Evolutionary conservation across 2,329 filamentous ascomycete genomes (phyloP).

Genomic region (Myriosclerotinia scirpicola): DNA sequence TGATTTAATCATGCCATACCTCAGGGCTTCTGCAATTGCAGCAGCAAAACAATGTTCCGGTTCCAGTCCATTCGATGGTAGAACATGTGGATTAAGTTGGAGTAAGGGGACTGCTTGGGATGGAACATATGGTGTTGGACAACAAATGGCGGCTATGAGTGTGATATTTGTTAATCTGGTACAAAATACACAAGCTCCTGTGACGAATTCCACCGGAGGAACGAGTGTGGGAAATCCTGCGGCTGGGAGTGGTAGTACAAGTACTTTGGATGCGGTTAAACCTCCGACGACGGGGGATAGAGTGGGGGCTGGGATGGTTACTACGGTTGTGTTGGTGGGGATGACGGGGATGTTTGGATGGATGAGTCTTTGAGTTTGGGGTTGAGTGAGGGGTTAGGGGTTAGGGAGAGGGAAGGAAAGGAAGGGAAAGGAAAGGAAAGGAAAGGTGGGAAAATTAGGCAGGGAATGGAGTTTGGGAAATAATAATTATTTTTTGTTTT

Average conservation of each 20-base stretch:
- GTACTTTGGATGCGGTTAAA: slow-evolving; percentile 25
- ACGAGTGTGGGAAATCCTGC: slow-evolving; percentile 35
- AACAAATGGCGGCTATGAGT: slow-evolving; percentile 70
- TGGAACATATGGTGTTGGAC: slow-evolving; percentile 61
- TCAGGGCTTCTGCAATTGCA: slow-evolving; percentile 53
- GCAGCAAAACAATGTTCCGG: slow-evolving; percentile 60
- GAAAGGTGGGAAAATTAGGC: background rate
- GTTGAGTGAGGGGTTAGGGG: slow-evolving; percentile 20
- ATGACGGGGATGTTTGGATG: slow-evolving; percentile 41
- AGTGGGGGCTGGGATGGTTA: slow-evolving; percentile 47
- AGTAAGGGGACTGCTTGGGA: slow-evolving; percentile 50
- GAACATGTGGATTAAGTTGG: slow-evolving; percentile 63
- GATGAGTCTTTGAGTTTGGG: slow-evolving; percentile 39
- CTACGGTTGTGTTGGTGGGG: slow-evolving; percentile 40
- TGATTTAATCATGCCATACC: slow-evolving; percentile 52
- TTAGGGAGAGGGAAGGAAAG: background rate
- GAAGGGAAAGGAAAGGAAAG: background rate
- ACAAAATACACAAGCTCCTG: slow-evolving; percentile 32
- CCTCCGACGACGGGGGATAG: slow-evolving; percentile 44
- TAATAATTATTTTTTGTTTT: slow-evolving; percentile 1
- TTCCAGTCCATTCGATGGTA: slow-evolving; percentile 47
- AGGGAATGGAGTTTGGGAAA: slow-evolving; percentile 7
- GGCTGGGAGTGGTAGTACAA: slow-evolving; percentile 31
- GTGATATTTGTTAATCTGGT: slow-evolving; percentile 51
- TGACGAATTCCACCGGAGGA: slow-evolving; percentile 44